Conservation (phyloP, 1,284 basidiomycete genomes). For the Pholiota adiposa region DNA sequence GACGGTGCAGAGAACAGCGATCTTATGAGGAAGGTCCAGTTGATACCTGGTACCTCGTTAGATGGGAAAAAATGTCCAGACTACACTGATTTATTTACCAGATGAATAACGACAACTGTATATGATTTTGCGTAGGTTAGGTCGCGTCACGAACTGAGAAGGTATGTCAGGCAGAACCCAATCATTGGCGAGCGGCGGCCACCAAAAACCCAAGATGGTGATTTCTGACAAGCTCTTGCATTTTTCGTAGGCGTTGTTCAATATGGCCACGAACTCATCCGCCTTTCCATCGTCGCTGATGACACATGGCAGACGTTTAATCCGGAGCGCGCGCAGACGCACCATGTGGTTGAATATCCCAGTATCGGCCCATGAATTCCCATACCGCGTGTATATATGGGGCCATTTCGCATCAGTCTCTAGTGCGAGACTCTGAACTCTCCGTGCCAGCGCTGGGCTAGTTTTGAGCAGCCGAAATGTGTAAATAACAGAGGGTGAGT, state of each 20-base stretch:
- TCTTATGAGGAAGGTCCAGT: conserved; percentile 8
- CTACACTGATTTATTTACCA: neutral
- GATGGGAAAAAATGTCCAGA: no score
- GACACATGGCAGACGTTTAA: conserved; percentile 9
- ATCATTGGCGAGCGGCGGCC: neutral
- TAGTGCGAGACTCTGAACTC: neutral
- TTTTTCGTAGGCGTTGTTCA: conserved; percentile 5
- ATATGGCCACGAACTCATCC: conserved; percentile 1
- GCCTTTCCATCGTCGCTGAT: neutral
- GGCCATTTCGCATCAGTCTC: neutral
- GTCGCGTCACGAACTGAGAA: neutral
- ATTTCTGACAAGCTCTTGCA: conserved; percentile 10
- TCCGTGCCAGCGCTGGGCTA: conserved; percentile 1
- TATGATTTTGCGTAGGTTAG: neutral
- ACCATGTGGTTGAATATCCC: conserved; percentile 7
- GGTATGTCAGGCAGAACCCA: neutral
- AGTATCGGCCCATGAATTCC: conserved; percentile 9
- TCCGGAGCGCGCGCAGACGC: conserved; percentile 1
- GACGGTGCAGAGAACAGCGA: conserved; percentile 7
- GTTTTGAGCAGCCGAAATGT: conserved; percentile 6
- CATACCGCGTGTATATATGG: neutral
- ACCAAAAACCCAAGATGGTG: neutral
- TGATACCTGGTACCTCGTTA: neutral
- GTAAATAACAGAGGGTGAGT: neutral
- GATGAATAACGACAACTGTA: neutral